Base-by-base conservation (phyloP, 768 basidiomycete genomes). In the Zangia roseola region DNA sequence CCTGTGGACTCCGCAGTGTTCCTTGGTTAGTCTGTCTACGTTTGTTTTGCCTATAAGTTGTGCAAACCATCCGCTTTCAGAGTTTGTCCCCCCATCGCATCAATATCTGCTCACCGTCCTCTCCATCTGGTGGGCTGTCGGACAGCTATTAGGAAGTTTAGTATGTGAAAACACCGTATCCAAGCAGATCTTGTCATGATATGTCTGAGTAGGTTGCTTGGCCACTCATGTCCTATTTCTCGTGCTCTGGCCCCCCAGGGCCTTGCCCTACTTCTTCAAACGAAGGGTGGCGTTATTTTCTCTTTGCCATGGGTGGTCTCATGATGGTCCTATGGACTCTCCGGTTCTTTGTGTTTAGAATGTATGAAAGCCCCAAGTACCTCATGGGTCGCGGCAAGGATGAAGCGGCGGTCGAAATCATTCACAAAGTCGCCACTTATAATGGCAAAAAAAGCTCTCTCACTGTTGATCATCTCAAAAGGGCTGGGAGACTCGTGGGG, bases 121-220 rank as follows among this genome's bases (percentile, higher is more conserved):
- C n/a, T 87, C 86, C 0, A 78, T 88, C 31, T 90, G 84, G 83
- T 91, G 88, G 88, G 83, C 84, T 6, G 72, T 89, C 30, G 86
- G 86, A 4, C 88, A 88, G 60, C 74, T 88, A 1, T 59, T 85
- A 41, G 83, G 80, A n/a, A 77, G 74, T 54, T 56, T 78, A 39
- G 75, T 75, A 35, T 19, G 67, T 50, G 10, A 3, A n/a, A 3
- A 0, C 31, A 14, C 6, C 8, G 1, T 28, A 43, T 26, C 19
- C 5, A 21, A 57, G 37, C 0, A 13, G 25, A n/a, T 23, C 10
- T 12, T 2, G 20, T 24, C n/a, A 25, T 14, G 40, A 7, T 43
- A 46, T 20, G 26, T 52, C 47, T n/a, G 8, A 17, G 39, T 38
- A 84, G 76, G 71, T 88, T 52, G 85, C 86, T 4, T 88, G 86